Percentiles rank a stretch among this genome's conserved stretches.
These are phyloP conservation scores for Penicillium sp. DNA, from an alignment of 2,329 filamentous ascomycete species.

Conservation along the genomic window DNA sequence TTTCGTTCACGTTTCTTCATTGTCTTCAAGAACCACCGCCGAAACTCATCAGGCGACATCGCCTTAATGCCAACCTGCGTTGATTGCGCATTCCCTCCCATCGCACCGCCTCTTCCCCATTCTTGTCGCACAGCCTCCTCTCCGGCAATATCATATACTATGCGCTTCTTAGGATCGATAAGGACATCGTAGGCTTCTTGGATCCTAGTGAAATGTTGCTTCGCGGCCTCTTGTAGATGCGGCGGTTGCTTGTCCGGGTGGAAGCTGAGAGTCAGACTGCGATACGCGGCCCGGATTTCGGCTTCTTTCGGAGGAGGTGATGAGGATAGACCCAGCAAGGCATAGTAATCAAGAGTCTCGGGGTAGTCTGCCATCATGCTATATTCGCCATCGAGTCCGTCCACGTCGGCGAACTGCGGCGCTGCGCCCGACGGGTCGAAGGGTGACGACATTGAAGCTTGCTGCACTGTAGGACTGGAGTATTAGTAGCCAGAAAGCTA, in stretches of 20 bases:
- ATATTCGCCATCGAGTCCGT: conserved; percentile 26
- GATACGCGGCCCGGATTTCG: conserved; percentile 43
- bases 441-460: conserved; percentile 12
- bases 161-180: conserved; percentile 39
- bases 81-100: conserved; percentile 30
- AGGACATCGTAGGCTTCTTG: conserved; percentile 42
- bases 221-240: conserved; percentile 35
- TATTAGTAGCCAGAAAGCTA: conserved; percentile 1
- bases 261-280: conserved; percentile 40
- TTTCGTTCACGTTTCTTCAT: conserved; percentile 40
- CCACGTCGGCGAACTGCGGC: conserved; percentile 10
- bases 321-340: conserved; percentile 37
- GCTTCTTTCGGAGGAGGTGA: conserved; percentile 39
- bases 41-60: conserved; percentile 38
- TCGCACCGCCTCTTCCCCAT: conserved; percentile 33
- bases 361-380: conserved; percentile 27
- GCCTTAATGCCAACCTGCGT: conserved; percentile 36
- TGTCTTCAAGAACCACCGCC: conserved; percentile 37
- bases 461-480: neutral
- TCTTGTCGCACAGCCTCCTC: conserved; percentile 38
- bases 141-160: conserved; percentile 42
- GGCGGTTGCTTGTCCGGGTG: conserved; percentile 45
- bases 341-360: conserved; percentile 40
- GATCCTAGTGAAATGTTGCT: conserved; percentile 37
- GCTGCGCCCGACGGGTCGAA: conserved; percentile 9